Conservation (phyloP, 1,284 basidiomycete genomes). For the Ganoderma multipileum region DNA sequence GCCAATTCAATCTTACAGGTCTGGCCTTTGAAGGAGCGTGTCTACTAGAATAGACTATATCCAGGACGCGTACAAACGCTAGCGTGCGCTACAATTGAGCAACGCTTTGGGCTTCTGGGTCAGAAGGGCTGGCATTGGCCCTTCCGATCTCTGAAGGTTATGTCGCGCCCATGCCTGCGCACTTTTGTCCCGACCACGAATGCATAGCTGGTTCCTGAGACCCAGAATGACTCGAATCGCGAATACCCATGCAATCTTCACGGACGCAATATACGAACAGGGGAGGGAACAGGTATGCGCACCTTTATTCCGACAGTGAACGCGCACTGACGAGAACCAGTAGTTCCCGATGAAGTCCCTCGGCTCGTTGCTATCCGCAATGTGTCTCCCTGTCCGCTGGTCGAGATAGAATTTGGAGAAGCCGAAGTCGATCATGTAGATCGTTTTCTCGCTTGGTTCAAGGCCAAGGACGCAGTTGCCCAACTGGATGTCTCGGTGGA, state of each 20-base stretch:
- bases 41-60: background rate
- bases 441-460: slow-evolving; percentile 57
- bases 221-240: background rate
- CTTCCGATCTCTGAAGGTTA: background rate
- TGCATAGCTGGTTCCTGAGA: background rate
- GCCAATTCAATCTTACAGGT: background rate
- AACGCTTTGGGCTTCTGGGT: background rate
- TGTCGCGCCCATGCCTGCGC: background rate
- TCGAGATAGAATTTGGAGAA: slow-evolving; percentile 81
- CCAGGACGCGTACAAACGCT: background rate
- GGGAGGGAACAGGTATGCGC: slow-evolving; percentile 2
- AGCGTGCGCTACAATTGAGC: background rate
- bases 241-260: background rate
- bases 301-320: slow-evolving; percentile 80
- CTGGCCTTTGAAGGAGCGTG: background rate
- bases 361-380: slow-evolving; percentile 67
- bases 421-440: slow-evolving; percentile 86
- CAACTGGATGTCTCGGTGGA: slow-evolving; percentile 80
- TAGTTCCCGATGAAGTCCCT: slow-evolving; percentile 83
- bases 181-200: background rate
- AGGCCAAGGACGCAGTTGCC: slow-evolving; percentile 75
- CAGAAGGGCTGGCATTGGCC: background rate
- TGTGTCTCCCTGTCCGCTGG: slow-evolving; percentile 63
- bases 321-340: slow-evolving; percentile 77
- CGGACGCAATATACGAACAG: background rate